Evolutionary conservation across 202 grass and related monocot genomes (phyloP), one percentile per base, ranked within the genome.

Genomic region (Bolboschoenoplectus hybrid): DNA sequence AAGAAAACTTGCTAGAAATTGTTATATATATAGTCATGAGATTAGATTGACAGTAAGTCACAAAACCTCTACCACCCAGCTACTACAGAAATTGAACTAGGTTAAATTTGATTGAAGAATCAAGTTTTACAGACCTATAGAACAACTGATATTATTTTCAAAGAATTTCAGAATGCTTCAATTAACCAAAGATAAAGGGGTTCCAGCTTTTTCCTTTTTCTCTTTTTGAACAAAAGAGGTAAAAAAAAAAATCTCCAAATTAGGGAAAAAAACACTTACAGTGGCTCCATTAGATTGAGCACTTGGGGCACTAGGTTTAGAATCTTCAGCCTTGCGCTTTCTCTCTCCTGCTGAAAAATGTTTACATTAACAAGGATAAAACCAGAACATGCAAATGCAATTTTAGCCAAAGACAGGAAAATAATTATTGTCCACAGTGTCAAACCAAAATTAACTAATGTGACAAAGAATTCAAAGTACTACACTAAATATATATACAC

Each of bases 291-390:
- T 99, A 86, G 63, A 92, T 88, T 94, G 91, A 43, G 84, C 77
- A 90, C 2, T 76, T 53, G 89, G 16, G 46, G 83, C 85, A 70
- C 86, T 87, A 51, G 85, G 86, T 61, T 96, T 91, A 65, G 86
- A 44, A 81, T 99, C 97, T 83, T 97, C 93, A 76, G 83, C 71
- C 51, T 89, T 85, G 51, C 92, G 86, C 62, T 91, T 99, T 91
- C 85, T 99, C 88, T 94, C 97, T 80, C 89, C 89, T 61, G 89
- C 92, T 94, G 40, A 81, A 85, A 62, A 5, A 38, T 32, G 60
- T 39, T 63, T 78, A 85, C 85, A 49, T 70, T 52, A 6, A 44
- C 63, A 72, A 84, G 10, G 4, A 13, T 1, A 84, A 83, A 87
- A 46, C 68, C 81, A 77, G 57, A 74, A 46, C 85, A 84, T 87